These are phyloP conservation scores for Russula sp. DNA, from an alignment of 768 basidiomycete genomes.

Conservation along the genomic window DNA sequence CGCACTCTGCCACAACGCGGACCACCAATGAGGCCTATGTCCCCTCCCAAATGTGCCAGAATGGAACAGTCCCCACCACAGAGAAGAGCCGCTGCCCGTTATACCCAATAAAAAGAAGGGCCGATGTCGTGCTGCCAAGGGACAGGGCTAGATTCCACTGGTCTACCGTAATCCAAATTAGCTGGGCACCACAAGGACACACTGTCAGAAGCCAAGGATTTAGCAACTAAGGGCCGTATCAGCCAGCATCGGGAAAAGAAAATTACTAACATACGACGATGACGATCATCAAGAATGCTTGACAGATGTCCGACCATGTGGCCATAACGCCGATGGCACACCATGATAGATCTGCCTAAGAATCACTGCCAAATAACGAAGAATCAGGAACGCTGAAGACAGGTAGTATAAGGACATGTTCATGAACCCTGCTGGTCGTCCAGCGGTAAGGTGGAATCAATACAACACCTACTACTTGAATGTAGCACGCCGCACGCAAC, in stretches of 20 bases:
- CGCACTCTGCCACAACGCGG: too few relatives aligned
- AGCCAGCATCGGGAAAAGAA: slow-evolving; percentile 1
- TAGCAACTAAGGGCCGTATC: slow-evolving; percentile 40
- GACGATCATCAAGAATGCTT: slow-evolving; percentile 46
- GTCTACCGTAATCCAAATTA: too few relatives aligned
- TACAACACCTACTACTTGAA: too few relatives aligned
- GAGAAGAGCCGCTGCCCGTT: too few relatives aligned
- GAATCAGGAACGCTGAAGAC: slow-evolving; percentile 73
- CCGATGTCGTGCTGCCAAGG: too few relatives aligned
- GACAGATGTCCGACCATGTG: slow-evolving; percentile 41
- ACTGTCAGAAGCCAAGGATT: slow-evolving; percentile 64
- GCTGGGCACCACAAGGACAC: slow-evolving; percentile 25
- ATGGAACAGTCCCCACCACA: too few relatives aligned
- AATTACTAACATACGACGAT: slow-evolving; percentile 43
- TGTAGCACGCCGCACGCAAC: too few relatives aligned
- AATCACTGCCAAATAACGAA: slow-evolving; percentile 62
- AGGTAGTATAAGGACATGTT: slow-evolving; percentile 58
- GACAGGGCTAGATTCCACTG: too few relatives aligned
- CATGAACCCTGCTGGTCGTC: slow-evolving; percentile 68
- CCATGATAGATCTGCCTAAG: slow-evolving; percentile 70
- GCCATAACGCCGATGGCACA: slow-evolving; percentile 49
- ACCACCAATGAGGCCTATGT: too few relatives aligned
- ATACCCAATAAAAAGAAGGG: too few relatives aligned
- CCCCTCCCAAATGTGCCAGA: too few relatives aligned
- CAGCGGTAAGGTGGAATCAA: too few relatives aligned